Conservation (phyloP, 371 early-diverging fungal species). For the Actinomucor elegans region DNA sequence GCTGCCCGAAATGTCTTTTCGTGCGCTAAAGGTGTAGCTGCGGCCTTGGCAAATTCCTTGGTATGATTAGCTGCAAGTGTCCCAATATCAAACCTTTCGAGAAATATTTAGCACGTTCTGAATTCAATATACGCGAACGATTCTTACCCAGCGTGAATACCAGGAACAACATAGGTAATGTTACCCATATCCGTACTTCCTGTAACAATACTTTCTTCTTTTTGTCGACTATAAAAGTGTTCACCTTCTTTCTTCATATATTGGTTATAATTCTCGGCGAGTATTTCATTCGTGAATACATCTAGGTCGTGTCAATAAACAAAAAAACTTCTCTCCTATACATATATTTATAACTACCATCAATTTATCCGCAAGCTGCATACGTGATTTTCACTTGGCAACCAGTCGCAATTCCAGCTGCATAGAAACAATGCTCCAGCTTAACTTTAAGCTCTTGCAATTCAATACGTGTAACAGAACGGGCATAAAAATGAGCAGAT, state of each 20-base stretch:
- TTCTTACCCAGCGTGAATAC: constrained; percentile 20
- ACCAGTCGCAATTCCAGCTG: constrained; percentile 68
- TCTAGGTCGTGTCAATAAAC: constrained; percentile 24
- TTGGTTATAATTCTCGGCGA: constrained; percentile 55
- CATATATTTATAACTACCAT: constrained; percentile 19
- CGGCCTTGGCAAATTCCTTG: constrained; percentile 59
- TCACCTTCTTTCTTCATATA: constrained; percentile 52
- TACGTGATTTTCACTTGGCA: constrained; percentile 58
- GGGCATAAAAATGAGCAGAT: constrained; percentile 52
- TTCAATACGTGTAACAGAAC: constrained; percentile 51
- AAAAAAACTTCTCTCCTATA: neutral
- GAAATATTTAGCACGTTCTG: neutral
- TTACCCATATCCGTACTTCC: constrained; percentile 82
- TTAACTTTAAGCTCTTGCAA: constrained; percentile 46
- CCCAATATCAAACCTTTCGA: constrained; percentile 20
- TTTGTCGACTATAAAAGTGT: constrained; percentile 28
- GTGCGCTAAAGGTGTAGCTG: constrained; percentile 66
- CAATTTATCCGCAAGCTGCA: constrained; percentile 37
- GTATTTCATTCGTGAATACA: constrained; percentile 52
- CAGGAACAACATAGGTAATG: constrained; percentile 41
- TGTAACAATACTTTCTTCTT: constrained; percentile 34
- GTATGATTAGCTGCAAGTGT: constrained; percentile 25
- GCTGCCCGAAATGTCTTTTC: constrained; percentile 55
- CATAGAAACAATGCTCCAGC: constrained; percentile 59
- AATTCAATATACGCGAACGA: neutral